Evolutionary conservation across 2,329 filamentous ascomycete genomes (phyloP).

Genomic region (Cladophialophora carrionii): DNA sequence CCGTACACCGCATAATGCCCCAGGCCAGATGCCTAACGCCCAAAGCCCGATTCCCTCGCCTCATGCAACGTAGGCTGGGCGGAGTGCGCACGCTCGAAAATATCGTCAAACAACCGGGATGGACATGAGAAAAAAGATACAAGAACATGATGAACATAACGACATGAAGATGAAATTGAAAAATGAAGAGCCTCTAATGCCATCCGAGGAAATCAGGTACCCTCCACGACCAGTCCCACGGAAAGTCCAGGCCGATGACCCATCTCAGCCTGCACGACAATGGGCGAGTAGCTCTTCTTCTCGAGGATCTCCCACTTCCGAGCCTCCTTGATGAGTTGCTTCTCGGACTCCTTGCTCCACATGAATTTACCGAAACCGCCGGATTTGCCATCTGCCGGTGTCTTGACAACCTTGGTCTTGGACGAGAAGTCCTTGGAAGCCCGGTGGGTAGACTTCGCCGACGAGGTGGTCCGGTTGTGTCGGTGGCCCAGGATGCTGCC

Average conservation of each 20-base stretch:
- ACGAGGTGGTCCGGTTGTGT: conserved; percentile 26
- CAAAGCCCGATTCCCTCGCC: background rate
- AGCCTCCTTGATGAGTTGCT: conserved; percentile 29
- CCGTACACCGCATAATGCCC: background rate
- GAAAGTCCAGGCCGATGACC: conserved; percentile 35
- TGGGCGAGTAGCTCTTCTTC: conserved; percentile 32
- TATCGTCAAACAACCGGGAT: background rate
- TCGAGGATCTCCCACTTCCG: conserved; percentile 34
- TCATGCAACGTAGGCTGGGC: background rate
- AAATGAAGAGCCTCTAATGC: too few species aligned
- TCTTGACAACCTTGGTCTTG: conserved; percentile 29
- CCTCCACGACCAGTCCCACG: conserved; percentile 34
- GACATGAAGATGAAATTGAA: background rate
- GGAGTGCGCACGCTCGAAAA: background rate
- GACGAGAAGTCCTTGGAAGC: conserved; percentile 17
- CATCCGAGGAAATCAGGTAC: conserved; percentile 15
- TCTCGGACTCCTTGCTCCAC: conserved; percentile 30
- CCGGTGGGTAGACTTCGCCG: conserved; percentile 17
- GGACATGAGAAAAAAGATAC: background rate
- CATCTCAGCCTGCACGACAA: conserved; percentile 32
- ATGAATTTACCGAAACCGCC: conserved; percentile 11
- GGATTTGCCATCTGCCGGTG: conserved; percentile 15
- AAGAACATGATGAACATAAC: background rate
- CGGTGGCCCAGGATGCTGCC: conserved; percentile 23
- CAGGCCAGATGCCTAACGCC: background rate